Base-by-base conservation (phyloP, 2,329 filamentous ascomycete genomes). In the Epichloe glyceriae region DNA sequence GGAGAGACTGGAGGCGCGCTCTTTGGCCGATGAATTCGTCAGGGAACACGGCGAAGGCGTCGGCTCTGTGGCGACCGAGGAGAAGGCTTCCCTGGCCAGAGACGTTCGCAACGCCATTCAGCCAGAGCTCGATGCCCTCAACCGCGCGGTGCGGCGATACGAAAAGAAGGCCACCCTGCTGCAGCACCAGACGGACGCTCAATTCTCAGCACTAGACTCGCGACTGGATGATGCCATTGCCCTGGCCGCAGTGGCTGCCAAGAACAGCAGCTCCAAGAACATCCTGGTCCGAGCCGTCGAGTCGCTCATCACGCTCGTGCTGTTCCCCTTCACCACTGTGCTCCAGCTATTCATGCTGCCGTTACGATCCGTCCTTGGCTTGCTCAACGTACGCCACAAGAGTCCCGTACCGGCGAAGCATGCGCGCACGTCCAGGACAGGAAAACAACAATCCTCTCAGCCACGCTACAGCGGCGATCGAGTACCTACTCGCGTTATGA, bases 91-190 rank as follows among this genome's bases (percentile, higher is more conserved):
- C 3, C 64, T 77, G 38, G 68, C 73, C 45, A 73, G 70, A 5
- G 82, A 87, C 52, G 74, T 87, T 12, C 78, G 80, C 41, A 79
- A 79, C 53, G 71, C 73, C 30, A 73, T 91, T 11, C 85, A 89
- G 57, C 84, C 88, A 0, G 88, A 96, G 53, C 75, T 97, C 5
- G 90, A 96, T 59, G 87, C 88, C 0, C 72, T 97, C 34, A 93
- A 89, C 59, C 83, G 91, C 46, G 90, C 91, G 4, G 85, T 97
- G 43, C 79, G 91, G 19, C 82, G 88, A 37, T 95, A 95, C 60
- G 91, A 97, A 70, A 96, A 95, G 69, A 86, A 89, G 59, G 82
- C 85, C 4, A 84, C 84, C 0, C 73, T 90, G 7, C 77, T 89
- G 30, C 78, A 86, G 10, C 75, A 85, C 50, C 84, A 91, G 61